A percentile compares a stretch with the other conserved stretches of the same genome.
phyloP scores from a whole-genome alignment of 1,284 basidiomycete genomes.

The Tilletia indica region DNA sequence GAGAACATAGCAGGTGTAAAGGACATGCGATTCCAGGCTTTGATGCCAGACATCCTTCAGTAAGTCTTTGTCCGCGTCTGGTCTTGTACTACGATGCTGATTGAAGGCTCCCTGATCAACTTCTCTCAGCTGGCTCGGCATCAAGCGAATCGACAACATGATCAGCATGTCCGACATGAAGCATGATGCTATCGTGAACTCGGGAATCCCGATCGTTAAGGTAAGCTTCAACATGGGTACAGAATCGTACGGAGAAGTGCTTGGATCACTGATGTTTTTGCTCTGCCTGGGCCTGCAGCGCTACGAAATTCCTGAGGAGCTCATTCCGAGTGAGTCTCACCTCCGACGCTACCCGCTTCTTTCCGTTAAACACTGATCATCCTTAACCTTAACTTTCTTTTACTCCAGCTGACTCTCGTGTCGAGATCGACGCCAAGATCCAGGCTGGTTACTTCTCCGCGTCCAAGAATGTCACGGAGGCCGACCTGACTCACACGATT shows the following conservation, averaged over 20 bases:
- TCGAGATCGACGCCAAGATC: slow-evolving; percentile 61
- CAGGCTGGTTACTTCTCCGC: slow-evolving; percentile 38
- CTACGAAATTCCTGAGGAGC: slow-evolving; percentile 48
- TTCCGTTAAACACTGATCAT: neutral
- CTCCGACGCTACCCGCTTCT: too few relatives aligned
- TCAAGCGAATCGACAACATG: slow-evolving; percentile 72
- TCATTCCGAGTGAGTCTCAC: slow-evolving; percentile 32
- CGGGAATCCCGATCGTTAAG: slow-evolving; percentile 77
- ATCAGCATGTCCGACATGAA: slow-evolving; percentile 94
- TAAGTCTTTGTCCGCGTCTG: slow-evolving; percentile 65
- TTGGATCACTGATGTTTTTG: neutral
- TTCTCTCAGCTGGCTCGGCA: slow-evolving; percentile 58
- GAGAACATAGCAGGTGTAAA: slow-evolving; percentile 88
- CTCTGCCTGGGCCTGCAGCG: slow-evolving; percentile 22
- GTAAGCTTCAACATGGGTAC: slow-evolving; percentile 53
- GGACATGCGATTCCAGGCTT: slow-evolving; percentile 60
- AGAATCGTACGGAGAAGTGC: too few relatives aligned
- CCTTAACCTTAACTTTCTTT: neutral
- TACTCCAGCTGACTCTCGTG: slow-evolving; percentile 12
- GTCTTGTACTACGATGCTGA: too few relatives aligned
- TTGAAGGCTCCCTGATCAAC: slow-evolving; percentile 47
- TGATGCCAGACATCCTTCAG: slow-evolving; percentile 93
- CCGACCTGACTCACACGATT: slow-evolving; percentile 61
- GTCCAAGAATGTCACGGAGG: slow-evolving; percentile 36
- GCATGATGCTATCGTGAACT: slow-evolving; percentile 76